Evolutionary conservation across 495 filamentous ascomycete species (phyloP).

Genomic region (Penicillium manginii): DNA sequence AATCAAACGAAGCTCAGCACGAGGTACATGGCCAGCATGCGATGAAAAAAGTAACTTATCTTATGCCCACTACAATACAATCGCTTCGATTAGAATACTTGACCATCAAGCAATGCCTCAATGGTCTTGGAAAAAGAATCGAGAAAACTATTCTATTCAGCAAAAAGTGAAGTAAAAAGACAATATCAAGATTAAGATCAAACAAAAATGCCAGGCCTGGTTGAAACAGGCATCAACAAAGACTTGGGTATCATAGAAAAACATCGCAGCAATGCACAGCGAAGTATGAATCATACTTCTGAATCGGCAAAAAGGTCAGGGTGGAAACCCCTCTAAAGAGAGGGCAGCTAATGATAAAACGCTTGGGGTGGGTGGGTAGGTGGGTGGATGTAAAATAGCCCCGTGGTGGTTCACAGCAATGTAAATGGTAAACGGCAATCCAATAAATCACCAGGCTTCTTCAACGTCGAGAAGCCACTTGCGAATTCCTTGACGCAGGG

Average conservation of each 20-base stretch:
- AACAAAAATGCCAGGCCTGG: neutral
- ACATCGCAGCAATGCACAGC: conserved; percentile 13
- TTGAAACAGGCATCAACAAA: conserved; percentile 11
- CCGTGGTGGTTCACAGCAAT: too few species aligned
- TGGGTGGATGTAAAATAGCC: neutral
- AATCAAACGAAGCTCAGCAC: too few species aligned
- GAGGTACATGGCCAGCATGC: too few species aligned
- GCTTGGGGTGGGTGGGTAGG: neutral
- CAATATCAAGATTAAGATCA: conserved; percentile 3
- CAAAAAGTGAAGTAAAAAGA: neutral
- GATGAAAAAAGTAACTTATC: too few species aligned
- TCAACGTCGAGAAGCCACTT: conserved; percentile 66
- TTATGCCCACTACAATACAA: too few species aligned
- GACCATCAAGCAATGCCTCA: too few species aligned
- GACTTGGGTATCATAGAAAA: conserved; percentile 36
- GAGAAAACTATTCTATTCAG: neutral
- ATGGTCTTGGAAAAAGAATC: neutral
- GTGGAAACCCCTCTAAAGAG: neutral
- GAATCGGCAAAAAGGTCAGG: neutral
- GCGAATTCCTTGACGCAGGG: conserved; percentile 65
- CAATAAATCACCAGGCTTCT: conserved; percentile 43
- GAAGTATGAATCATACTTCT: conserved; percentile 1
- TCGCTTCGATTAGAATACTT: too few species aligned
- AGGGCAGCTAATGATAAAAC: neutral
- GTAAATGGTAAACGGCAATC: conserved; percentile 8